Evolutionary conservation across 345 rosid species (phyloP).

Genomic region (Eucalyptus pauciflora): DNA sequence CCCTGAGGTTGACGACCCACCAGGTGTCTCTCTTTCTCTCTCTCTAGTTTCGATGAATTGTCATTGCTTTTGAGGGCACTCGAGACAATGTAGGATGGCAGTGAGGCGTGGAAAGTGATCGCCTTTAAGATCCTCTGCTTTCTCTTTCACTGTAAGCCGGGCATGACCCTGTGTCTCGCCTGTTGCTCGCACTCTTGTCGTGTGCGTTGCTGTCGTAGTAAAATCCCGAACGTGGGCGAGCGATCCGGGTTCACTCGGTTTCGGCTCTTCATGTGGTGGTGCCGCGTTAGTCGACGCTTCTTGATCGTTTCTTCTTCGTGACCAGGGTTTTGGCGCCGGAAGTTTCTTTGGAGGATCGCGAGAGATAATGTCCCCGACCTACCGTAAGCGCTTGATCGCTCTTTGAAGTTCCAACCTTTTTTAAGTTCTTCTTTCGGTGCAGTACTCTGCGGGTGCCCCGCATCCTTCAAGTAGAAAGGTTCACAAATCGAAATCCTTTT

Average conservation of each 20-base stretch:
- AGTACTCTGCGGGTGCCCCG: neutral
- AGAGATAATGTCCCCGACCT: constrained; percentile 46
- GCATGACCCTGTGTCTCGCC: neutral
- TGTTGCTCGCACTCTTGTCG: neutral
- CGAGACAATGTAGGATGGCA: neutral
- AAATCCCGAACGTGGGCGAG: neutral
- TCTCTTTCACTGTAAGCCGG: neutral
- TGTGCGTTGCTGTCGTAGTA: neutral
- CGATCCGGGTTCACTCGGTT: neutral
- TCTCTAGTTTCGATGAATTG: neutral
- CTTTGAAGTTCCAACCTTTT: neutral
- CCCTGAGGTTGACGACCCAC: neutral
- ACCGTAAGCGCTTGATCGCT: constrained; percentile 22
- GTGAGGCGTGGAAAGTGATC: neutral
- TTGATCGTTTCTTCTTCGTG: neutral
- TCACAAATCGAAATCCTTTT: neutral
- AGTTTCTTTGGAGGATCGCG: neutral
- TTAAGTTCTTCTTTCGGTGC: neutral
- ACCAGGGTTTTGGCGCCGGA: neutral
- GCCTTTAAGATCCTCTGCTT: neutral
- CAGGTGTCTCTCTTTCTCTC: neutral
- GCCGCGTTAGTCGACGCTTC: neutral
- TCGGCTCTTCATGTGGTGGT: neutral
- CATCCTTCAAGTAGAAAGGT: neutral
- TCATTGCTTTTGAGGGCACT: neutral